Evolutionary conservation across 768 basidiomycete species (phyloP).

Genomic region (Naganishia antarctica): DNA sequence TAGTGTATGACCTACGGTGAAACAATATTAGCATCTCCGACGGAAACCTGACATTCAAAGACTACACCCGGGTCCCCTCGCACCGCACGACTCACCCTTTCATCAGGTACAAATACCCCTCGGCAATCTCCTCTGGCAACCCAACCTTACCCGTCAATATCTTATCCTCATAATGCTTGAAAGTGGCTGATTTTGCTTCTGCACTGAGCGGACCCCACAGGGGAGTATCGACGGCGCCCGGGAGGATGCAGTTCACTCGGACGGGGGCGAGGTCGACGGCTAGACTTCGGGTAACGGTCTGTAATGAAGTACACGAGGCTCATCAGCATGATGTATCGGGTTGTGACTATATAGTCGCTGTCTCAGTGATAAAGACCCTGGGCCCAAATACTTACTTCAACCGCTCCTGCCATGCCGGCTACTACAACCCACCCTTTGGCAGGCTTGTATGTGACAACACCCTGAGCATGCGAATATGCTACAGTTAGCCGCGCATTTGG

Average conservation of each 20-base stretch:
- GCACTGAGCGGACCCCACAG: neutral
- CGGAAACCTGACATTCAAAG: no score
- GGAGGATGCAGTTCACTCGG: constrained; percentile 15
- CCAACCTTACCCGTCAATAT: constrained; percentile 12
- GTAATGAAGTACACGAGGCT: no score
- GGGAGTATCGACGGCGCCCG: constrained; percentile 15
- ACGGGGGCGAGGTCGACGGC: constrained; percentile 16
- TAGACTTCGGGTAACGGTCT: constrained; percentile 14
- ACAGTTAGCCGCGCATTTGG: no score
- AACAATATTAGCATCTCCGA: neutral
- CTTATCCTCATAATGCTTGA: constrained; percentile 1
- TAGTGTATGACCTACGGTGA: constrained; percentile 1
- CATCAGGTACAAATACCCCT: constrained; percentile 23
- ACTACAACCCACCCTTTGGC: constrained; percentile 8
- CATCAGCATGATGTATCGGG: no score
- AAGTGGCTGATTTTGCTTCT: neutral
- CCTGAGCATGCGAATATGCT: no score
- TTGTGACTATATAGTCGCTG: no score
- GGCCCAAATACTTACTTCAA: constrained; percentile 16
- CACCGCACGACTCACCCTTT: constrained; percentile 8
- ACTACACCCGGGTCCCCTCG: neutral
- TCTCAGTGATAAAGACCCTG: no score
- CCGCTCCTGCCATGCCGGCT: neutral
- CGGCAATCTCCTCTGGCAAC: constrained; percentile 11
- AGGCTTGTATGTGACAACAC: constrained; percentile 2